Base-by-base conservation (phyloP, 148 eudicot genomes). In the Silene conica region DNA sequence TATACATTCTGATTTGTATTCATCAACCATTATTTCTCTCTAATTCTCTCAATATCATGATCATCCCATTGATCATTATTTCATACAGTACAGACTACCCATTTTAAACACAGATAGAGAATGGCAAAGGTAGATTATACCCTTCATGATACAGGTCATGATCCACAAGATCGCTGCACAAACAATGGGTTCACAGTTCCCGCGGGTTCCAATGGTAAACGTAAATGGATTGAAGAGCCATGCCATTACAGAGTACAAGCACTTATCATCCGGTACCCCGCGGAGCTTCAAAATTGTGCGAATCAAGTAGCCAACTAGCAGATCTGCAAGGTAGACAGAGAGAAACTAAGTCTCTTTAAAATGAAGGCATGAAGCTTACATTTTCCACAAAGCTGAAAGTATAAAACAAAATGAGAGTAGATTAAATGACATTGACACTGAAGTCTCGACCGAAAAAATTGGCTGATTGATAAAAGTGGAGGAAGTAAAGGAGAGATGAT, bases 201-300 rank as follows among this genome's bases (percentile, higher is more conserved):
- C 98, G 45, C 98, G 98, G 41, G 98, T 95, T 83, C 98, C 98
- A 72, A 95, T 95, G 21, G 97, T 95, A 88, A 95, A 95, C 67
- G 98, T 95, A 82, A 95, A 95, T 63, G 98, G 98, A 79, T 95
- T 95, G 75, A 95, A 92, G 77, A 95, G 93, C 99, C 99, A 95
- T 62, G 86, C 76, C 81, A 90, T 86, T 10, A 89, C 88, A 22
- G 90, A 85, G 68, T 74, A 85, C 48, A 79, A 81, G 80, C 85
- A 81, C 16, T 82, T 72, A 28, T 84, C 82, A 68, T 95, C 93
- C 19, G 97, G 92, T 26, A 95, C 96, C 68, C 93, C 93, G 70
- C 96, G 90, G 67, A 90, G 82, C 89, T 87, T 94, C 82, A 94
- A 82, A 79, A 92, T 92, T 75, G 80, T 80, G 18, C 81, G 85